Evolutionary conservation across 768 basidiomycete species (phyloP), one percentile per base, ranked within the genome.

Genomic region (Lentinula aciculospora): DNA sequence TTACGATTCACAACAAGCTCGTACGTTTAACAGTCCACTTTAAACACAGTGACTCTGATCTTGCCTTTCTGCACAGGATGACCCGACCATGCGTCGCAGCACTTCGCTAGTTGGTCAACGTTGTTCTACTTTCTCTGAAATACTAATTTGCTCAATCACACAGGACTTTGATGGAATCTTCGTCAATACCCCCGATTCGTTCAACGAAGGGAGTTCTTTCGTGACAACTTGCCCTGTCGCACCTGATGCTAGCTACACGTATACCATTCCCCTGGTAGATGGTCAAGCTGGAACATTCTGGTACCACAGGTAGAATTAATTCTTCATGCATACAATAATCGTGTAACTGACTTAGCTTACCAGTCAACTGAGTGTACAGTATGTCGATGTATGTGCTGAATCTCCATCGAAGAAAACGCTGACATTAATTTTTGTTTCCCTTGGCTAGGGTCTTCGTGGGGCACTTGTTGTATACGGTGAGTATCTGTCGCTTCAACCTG

Each of bases 1-100:
- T 83, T 42, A 77, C 74, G 17, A 76, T 82, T 19, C 68, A 73
- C 37, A 78, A 82, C 57, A 48, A 63, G 32, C 69, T 82, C 37
- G 68, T 67, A 32, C 67, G 80, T n/a, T 0, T n/a, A 34, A 51
- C 42, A 46, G n/a, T 31, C 42, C 25, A 42, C 36, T 31, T 37
- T n/a, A 19, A 23, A 29, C 7, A 36, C 13, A 50, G 17, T 21
- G 3, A n/a, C 9, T 3, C 31, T 19, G 19, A n/a, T 9, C 3
- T 28, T 49, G 19, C 45, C 21, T 3, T 46, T 6, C 13, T 54
- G 19, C 19, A n/a, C 56, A 71, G 68, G 68, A 64, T 39, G 70
- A 71, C 60, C 58, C 68, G 1, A 59, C 62, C 19, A 71, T 71
- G 70, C 64, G 69, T 45, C 67, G 66, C 49, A 67, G 66, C 36